phyloP scores from a whole-genome alignment of 139 green algal species.

The Raphidocelis subcapitata region DNA sequence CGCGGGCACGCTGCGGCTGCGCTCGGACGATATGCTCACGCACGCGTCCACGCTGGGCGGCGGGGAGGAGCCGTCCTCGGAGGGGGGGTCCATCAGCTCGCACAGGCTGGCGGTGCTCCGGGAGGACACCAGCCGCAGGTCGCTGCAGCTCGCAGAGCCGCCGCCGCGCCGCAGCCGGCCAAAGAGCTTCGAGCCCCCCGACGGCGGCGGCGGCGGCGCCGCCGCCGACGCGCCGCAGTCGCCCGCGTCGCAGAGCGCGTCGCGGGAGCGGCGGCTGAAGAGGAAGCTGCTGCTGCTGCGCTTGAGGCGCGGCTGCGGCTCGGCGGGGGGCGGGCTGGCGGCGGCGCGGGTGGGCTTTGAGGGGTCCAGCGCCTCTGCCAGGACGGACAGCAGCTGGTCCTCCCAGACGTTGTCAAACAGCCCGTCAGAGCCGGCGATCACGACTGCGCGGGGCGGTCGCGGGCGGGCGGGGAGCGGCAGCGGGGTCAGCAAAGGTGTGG shows the following conservation, averaged over 20 bases:
- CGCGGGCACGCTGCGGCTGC: too few relatives aligned
- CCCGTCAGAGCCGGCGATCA: slow-evolving; percentile 89
- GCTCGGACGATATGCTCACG: too few relatives aligned
- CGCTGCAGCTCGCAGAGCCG: too few relatives aligned
- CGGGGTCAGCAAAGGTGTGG: not conserved
- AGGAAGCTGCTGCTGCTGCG: slow-evolving; percentile 9
- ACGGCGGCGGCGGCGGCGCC: too few relatives aligned
- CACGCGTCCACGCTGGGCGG: too few relatives aligned
- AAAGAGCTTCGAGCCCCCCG: too few relatives aligned
- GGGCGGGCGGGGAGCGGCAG: slow-evolving; percentile 1
- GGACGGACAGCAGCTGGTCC: slow-evolving; percentile 65
- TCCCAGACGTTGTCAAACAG: slow-evolving; percentile 98
- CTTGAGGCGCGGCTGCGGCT: too few relatives aligned
- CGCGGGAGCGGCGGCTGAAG: slow-evolving; percentile 3
- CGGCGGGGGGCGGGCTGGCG: not conserved
- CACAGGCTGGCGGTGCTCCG: too few relatives aligned
- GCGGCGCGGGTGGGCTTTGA: not conserved
- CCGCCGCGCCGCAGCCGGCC: too few relatives aligned
- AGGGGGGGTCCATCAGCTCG: too few relatives aligned
- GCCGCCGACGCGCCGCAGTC: not conserved
- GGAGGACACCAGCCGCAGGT: too few relatives aligned
- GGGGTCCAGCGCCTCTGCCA: slow-evolving; percentile 18
- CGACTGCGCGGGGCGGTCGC: slow-evolving; percentile 66
- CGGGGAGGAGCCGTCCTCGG: too few relatives aligned
- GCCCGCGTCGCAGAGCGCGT: not conserved